Conservation (phyloP, 345 rosid genomes). For the Hibiscus trionum region DNA sequence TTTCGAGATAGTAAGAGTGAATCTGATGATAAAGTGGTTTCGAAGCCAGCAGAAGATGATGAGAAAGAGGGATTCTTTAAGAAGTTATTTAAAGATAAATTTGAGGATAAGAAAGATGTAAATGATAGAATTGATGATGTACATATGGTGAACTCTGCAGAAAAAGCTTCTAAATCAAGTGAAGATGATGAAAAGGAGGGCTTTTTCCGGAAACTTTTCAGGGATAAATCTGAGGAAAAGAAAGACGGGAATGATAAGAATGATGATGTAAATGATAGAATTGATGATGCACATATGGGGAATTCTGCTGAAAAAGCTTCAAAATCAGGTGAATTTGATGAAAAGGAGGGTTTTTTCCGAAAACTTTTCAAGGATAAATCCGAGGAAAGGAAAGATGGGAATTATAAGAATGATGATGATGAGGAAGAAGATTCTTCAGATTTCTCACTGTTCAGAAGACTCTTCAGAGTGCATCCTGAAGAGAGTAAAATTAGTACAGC, state of each 20-base stretch:
- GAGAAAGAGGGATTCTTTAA: conserved; percentile 19
- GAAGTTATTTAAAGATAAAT: conserved; percentile 6
- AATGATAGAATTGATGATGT: conserved; percentile 5
- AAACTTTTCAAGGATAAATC: conserved; percentile 74
- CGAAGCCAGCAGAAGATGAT: conserved; percentile 41
- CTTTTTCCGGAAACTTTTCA: conserved; percentile 70
- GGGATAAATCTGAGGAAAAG: conserved; percentile 73
- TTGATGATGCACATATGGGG: conserved; percentile 27
- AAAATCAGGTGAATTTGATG: conserved; percentile 73
- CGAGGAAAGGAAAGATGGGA: conserved; percentile 74
- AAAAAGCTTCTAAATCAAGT: conserved; percentile 6
- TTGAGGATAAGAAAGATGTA: conserved; percentile 10
- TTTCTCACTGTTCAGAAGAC: conserved; percentile 63
- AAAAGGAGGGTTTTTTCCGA: conserved; percentile 83
- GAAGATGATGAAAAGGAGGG: conserved; percentile 29
- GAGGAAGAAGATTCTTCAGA: conserved; percentile 90
- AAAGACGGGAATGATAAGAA: conserved; percentile 48
- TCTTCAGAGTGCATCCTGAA: conserved; percentile 95
- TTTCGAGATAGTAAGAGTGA: conserved; percentile 31
- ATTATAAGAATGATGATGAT: conserved; percentile 44
- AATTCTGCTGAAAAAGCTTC: conserved; percentile 37
- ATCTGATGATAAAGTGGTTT: conserved; percentile 49
- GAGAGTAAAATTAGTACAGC: conserved; percentile 45
- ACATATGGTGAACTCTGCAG: background rate
- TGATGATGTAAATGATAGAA: conserved; percentile 39